Base-by-base conservation (phyloP, 352 stramenopile species). In the Globisporangium takayamanum region DNA sequence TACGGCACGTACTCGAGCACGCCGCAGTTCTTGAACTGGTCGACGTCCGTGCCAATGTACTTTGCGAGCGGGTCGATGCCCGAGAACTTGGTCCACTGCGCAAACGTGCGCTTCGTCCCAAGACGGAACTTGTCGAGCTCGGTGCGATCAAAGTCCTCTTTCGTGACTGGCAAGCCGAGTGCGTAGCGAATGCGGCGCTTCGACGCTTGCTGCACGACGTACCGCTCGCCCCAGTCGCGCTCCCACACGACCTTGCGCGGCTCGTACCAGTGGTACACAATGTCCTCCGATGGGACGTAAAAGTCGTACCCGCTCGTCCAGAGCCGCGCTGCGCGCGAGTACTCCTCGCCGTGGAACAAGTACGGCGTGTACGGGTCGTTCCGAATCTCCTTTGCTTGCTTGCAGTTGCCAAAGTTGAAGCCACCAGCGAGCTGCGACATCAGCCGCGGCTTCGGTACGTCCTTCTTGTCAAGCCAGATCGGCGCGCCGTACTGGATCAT, bases 241-340 rank as follows among this genome's bases (percentile, higher is more conserved):
- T 92, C 82, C 83, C 80, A 92, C 46, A 90, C 78, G 30, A 90
- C 83, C 50, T 92, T 89, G 57, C 83, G 80, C 58, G 75, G 76
- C 60, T 91, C 80, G 60, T 93, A 93, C 80, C 81, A 89, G 55
- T 91, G 80, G 55, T 82, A 91, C 36, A 85, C 78, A 8, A 89
- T 74, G 63, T 91, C 79, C 50, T 89, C 78, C 2, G 64, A 76
- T 2, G 83, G 83, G 42, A 78, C 73, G 58, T 93, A 93, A 42
- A 93, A 90, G 64, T 93, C 83, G 66, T 88, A 93, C 18, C 83
- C 83, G 26, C 66, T 55, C 48, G 83, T 93, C 83, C 83, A 93
- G 20, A 93, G 70, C 18, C 83, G 79, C 28, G 80, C 68, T 0
- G 80, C 81, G 25, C 81, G 77, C n/a, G 81, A 90, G 71, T 90